These are phyloP conservation scores for Hortaea sp. DNA, from an alignment of 2,329 filamentous ascomycete genomes.

Conservation along the genomic window DNA sequence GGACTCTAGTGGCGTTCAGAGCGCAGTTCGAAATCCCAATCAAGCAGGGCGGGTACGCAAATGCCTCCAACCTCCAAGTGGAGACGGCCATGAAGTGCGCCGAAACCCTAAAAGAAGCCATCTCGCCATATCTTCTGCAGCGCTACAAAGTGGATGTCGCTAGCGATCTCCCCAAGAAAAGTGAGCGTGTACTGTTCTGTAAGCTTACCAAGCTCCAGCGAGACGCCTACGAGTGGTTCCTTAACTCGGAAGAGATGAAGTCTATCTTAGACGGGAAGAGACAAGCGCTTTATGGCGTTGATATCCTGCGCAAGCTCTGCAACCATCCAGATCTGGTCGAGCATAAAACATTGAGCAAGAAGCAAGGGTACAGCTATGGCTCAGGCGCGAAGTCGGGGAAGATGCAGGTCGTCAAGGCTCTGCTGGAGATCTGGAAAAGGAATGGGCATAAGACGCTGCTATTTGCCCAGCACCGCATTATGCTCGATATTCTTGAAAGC, in stretches of 20 bases:
- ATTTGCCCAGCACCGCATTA: slow-evolving; percentile 87
- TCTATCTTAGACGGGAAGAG: slow-evolving; percentile 65
- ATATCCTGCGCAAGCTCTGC: slow-evolving; percentile 89
- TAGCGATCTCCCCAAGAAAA: slow-evolving; percentile 87
- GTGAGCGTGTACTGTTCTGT: slow-evolving; percentile 91
- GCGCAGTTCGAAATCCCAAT: slow-evolving; percentile 92
- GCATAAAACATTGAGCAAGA: slow-evolving; percentile 48
- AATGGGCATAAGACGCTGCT: slow-evolving; percentile 90
- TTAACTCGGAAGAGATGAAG: slow-evolving; percentile 75
- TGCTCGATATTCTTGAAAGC: slow-evolving; percentile 86
- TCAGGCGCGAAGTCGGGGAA: slow-evolving; percentile 75
- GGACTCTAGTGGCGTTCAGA: slow-evolving; percentile 81
- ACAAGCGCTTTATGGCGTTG: slow-evolving; percentile 80
- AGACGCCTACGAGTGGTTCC: slow-evolving; percentile 68
- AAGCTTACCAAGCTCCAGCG: slow-evolving; percentile 75
- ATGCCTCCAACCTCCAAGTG: slow-evolving; percentile 86
- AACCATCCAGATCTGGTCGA: slow-evolving; percentile 89
- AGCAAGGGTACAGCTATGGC: slow-evolving; percentile 66
- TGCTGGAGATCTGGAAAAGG: slow-evolving; percentile 80
- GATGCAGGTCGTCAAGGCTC: slow-evolving; percentile 84
- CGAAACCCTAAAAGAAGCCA: slow-evolving; percentile 84
- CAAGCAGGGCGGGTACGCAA: slow-evolving; percentile 84
- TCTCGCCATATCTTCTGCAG: slow-evolving; percentile 86
- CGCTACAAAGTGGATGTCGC: slow-evolving; percentile 90
- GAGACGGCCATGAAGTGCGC: slow-evolving; percentile 92